Conservation (phyloP, 1,284 basidiomycete species). For the Cryptococcus wingfieldii region DNA sequence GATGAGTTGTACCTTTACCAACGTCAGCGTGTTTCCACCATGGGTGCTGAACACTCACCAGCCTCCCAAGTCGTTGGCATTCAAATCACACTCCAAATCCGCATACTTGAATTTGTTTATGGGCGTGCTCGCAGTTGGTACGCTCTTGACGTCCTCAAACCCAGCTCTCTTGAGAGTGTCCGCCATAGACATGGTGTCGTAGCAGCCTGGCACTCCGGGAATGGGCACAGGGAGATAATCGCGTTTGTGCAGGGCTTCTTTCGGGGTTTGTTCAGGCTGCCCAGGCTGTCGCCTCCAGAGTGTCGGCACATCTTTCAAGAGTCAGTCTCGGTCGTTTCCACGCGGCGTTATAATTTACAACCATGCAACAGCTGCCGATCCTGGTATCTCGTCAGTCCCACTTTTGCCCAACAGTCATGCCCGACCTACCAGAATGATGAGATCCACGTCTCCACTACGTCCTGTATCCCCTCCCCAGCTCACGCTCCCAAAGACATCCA, state of each 20-base stretch:
- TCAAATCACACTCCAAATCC: slow-evolving; percentile 39
- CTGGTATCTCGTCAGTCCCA: slow-evolving; percentile 8
- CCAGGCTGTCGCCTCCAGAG: slow-evolving; percentile 19
- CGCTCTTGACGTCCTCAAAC: slow-evolving; percentile 19
- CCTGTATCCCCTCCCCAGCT: slow-evolving; percentile 47
- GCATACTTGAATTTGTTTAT: slow-evolving; percentile 45
- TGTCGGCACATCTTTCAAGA: slow-evolving; percentile 14
- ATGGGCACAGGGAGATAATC: slow-evolving; percentile 8
- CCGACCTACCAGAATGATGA: slow-evolving; percentile 37
- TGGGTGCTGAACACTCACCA: slow-evolving; percentile 25
- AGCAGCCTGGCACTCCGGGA: slow-evolving; percentile 19
- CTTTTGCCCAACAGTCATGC: background rate
- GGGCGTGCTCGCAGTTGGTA: slow-evolving; percentile 36
- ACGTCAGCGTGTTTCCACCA: background rate
- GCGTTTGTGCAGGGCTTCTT: background rate
- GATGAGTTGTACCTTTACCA: slow-evolving; percentile 42
- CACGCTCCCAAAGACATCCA: slow-evolving; percentile 49
- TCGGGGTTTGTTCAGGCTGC: background rate
- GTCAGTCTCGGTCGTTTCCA: background rate
- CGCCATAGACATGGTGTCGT: slow-evolving; percentile 32
- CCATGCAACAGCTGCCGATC: slow-evolving; percentile 33
- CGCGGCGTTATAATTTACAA: slow-evolving; percentile 22
- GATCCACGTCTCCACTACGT: slow-evolving; percentile 39
- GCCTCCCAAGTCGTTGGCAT: slow-evolving; percentile 47
- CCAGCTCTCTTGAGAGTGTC: slow-evolving; percentile 17